These are phyloP conservation scores for Wallacemonas collosoma DNA, from an alignment of 208 protist genomes.

Conservation along the genomic window DNA sequence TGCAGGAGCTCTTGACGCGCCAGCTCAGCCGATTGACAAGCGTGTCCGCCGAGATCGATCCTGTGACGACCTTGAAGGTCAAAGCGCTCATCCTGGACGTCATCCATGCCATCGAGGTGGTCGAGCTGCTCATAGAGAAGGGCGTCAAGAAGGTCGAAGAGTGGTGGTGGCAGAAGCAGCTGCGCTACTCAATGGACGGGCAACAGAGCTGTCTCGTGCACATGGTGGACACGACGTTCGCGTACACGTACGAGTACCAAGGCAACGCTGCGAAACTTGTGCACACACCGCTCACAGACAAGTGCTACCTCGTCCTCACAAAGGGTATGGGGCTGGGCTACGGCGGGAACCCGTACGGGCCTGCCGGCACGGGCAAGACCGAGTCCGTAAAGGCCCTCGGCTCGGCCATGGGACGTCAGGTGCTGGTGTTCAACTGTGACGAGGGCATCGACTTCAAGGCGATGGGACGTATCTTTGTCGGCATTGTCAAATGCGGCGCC, in stretches of 20 bases:
- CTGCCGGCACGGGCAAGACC: conserved; percentile 98
- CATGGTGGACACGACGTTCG: conserved; percentile 95
- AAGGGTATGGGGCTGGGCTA: conserved; percentile 97
- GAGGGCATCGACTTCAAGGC: conserved; percentile 95
- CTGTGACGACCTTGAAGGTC: conserved; percentile 74
- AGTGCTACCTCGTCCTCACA: conserved; percentile 97
- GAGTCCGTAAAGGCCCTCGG: conserved; percentile 96
- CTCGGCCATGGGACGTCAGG: conserved; percentile 91
- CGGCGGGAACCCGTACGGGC: conserved; percentile 97
- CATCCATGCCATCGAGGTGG: conserved; percentile 96
- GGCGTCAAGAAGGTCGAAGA: conserved; percentile 45
- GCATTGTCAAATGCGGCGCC: conserved; percentile 94
- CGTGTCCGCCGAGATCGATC: conserved; percentile 41
- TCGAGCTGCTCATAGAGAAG: conserved; percentile 76
- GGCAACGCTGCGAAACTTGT: conserved; percentile 94
- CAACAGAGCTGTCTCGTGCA: conserved; percentile 69
- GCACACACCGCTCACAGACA: conserved; percentile 94
- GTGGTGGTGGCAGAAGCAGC: conserved; percentile 98
- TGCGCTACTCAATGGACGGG: conserved; percentile 91
- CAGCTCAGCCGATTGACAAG: conserved; percentile 73
- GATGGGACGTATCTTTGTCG: conserved; percentile 95
- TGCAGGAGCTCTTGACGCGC: conserved; percentile 39
- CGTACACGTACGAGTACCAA: conserved; percentile 97
- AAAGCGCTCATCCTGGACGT: conserved; percentile 96
- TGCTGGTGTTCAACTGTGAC: conserved; percentile 96